phyloP scores from a whole-genome alignment of 2,329 filamentous ascomycete species.

The Calonectria fujianensis region DNA sequence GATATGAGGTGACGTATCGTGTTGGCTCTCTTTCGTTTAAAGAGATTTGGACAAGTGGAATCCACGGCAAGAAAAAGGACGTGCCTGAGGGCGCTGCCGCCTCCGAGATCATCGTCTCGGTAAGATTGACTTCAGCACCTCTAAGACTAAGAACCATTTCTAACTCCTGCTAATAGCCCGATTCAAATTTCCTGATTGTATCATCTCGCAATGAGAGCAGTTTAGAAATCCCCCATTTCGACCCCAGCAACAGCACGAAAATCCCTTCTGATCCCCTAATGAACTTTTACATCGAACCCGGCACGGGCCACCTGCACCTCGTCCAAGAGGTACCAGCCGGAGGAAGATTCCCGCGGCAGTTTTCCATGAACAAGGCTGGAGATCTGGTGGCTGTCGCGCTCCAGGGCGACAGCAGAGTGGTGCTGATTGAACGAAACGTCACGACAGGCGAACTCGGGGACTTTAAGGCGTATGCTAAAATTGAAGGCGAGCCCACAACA shows the following conservation, averaged over 20 bases:
- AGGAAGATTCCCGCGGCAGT: conserved; percentile 80
- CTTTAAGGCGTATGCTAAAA: conserved; percentile 64
- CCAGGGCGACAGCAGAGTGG: conserved; percentile 76
- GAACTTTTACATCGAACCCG: conserved; percentile 73
- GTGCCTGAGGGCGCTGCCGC: conserved; percentile 67
- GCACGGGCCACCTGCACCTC: conserved; percentile 73
- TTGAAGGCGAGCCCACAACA: conserved; percentile 67
- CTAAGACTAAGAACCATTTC: conserved; percentile 12
- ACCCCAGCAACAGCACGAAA: conserved; percentile 63
- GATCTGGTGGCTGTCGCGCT: conserved; percentile 79
- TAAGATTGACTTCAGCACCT: conserved; percentile 61
- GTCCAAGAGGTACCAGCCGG: conserved; percentile 77
- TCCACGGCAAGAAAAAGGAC: conserved; percentile 65
- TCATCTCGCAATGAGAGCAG: conserved; percentile 79
- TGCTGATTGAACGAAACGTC: conserved; percentile 76
- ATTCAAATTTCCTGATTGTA: conserved; percentile 78
- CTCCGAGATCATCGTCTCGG: conserved; percentile 75
- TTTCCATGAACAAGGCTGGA: conserved; percentile 79
- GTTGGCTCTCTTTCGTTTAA: conserved; percentile 64
- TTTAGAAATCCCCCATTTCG: conserved; percentile 68
- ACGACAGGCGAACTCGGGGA: conserved; percentile 73
- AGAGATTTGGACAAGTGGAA: conserved; percentile 68
- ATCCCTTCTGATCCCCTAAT: conserved; percentile 79
- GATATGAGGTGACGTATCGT: conserved; percentile 74
- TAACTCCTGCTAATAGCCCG: conserved; percentile 64